phyloP scores from a whole-genome alignment of 495 filamentous ascomycete genomes.

The Terfezia boudieri region DNA sequence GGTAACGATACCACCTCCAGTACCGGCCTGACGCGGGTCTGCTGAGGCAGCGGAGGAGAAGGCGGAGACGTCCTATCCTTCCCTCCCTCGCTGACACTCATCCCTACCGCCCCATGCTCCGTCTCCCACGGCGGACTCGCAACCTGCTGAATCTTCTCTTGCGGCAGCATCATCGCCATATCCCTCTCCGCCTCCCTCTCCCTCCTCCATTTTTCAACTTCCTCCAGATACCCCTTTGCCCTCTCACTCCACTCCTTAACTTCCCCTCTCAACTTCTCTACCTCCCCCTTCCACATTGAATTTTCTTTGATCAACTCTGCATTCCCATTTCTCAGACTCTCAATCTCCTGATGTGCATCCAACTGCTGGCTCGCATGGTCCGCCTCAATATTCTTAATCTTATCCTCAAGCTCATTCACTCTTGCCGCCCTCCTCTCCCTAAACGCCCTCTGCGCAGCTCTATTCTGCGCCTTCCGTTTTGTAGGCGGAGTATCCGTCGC shows the following conservation, averaged over 20 bases:
- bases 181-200: not conserved
- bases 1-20: not conserved
- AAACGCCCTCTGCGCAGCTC: slow-evolving; percentile 78
- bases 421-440: slow-evolving; percentile 67
- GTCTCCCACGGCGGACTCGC: not conserved
- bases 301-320: slow-evolving; percentile 12
- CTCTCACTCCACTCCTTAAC: slow-evolving; percentile 1
- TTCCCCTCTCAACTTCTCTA: slow-evolving; percentile 8
- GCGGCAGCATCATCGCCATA: not conserved
- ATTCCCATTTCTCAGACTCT: slow-evolving; percentile 21
- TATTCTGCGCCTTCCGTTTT: slow-evolving; percentile 80
- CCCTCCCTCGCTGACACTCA: not conserved
- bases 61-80: too few relatives aligned
- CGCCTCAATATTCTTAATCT: slow-evolving; percentile 43
- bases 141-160: slow-evolving; percentile 1
- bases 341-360: slow-evolving; percentile 26
- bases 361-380: slow-evolving; percentile 26
- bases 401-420: slow-evolving; percentile 68
- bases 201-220: not conserved
- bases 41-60: not conserved
- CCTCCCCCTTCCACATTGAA: slow-evolving; percentile 10
- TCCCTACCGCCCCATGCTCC: not conserved
- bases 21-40: not conserved
- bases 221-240: not conserved
- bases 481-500: slow-evolving; percentile 78